Percentiles rank a stretch among this genome's conserved stretches.
Evolutionary conservation across 352 stramenopile genomes (phyloP).

Genomic region (Phytophthora tubulina): DNA sequence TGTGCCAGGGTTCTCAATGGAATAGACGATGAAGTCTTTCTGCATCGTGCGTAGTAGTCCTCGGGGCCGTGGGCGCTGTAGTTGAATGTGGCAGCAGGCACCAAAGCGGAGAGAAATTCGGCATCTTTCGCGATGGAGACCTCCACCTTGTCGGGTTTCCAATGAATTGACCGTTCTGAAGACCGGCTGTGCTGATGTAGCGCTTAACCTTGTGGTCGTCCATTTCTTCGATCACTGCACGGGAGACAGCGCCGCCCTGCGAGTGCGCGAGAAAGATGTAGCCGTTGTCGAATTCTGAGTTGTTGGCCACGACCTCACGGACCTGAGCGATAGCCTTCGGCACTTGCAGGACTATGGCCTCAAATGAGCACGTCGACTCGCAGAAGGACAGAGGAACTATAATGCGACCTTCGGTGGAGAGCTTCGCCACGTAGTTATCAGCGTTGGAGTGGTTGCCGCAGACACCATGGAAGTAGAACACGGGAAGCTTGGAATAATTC

Average conservation of each 20-base stretch:
- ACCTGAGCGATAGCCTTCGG: slow-evolving; percentile 45
- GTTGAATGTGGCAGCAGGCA: neutral
- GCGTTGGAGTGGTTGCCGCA: slow-evolving; percentile 18
- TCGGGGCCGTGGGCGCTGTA: slow-evolving; percentile 28
- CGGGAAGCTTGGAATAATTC: slow-evolving; percentile 33
- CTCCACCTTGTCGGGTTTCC: slow-evolving; percentile 37
- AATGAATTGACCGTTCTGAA: slow-evolving; percentile 58
- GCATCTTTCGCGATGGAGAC: slow-evolving; percentile 20
- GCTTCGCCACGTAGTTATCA: slow-evolving; percentile 33
- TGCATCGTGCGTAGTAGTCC: slow-evolving; percentile 40
- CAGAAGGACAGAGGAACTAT: slow-evolving; percentile 49
- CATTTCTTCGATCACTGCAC: slow-evolving; percentile 57
- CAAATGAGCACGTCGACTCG: slow-evolving; percentile 31
- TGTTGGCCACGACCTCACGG: slow-evolving; percentile 28
- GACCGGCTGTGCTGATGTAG: slow-evolving; percentile 47
- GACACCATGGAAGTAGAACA: slow-evolving; percentile 58
- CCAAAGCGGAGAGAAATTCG: neutral
- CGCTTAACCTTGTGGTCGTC: slow-evolving; percentile 55
- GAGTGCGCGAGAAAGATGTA: slow-evolving; percentile 60
- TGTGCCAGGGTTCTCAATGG: slow-evolving; percentile 35
- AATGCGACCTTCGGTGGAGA: slow-evolving; percentile 37
- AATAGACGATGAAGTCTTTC: slow-evolving; percentile 45
- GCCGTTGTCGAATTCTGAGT: slow-evolving; percentile 38
- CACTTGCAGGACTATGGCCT: slow-evolving; percentile 42
- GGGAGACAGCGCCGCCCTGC: slow-evolving; percentile 41